Conservation (phyloP, 305 asterid species). For the Striga hermonthica region DNA sequence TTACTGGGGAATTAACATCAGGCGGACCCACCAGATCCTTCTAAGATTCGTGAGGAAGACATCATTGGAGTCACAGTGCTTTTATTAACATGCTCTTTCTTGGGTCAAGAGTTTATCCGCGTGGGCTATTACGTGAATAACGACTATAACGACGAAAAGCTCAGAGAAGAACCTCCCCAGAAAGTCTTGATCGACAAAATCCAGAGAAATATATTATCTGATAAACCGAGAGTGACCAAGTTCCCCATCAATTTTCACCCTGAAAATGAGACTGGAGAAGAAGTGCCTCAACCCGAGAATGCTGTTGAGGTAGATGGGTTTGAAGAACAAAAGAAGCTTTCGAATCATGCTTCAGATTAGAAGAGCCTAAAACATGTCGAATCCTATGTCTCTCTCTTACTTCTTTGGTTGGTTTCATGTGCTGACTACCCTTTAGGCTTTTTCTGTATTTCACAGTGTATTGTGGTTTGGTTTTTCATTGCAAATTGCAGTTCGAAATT, state of each 20-base stretch:
- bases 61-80: constrained; percentile 90
- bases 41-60: constrained; percentile 89
- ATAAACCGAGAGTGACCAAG: constrained; percentile 86
- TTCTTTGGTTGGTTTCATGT: too few relatives aligned
- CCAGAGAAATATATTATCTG: constrained; percentile 71
- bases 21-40: constrained; percentile 94
- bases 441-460: too few relatives aligned
- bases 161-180: constrained; percentile 79
- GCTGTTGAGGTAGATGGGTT: too few relatives aligned
- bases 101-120: constrained; percentile 83
- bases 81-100: constrained; percentile 77
- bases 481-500: too few relatives aligned
- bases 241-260: constrained; percentile 47
- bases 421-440: too few relatives aligned
- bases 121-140: constrained; percentile 89
- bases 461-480: too few relatives aligned
- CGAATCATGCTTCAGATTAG: neutral
- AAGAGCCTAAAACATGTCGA: neutral
- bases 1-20: constrained; percentile 23
- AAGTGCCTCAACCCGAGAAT: neutral
- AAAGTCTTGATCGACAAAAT: constrained; percentile 70
- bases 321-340: neutral
- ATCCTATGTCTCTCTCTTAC: too few relatives aligned
- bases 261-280: neutral
- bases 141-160: constrained; percentile 75